Conservation (phyloP, 1,284 basidiomycete genomes). For the Marasmius sp. region DNA sequence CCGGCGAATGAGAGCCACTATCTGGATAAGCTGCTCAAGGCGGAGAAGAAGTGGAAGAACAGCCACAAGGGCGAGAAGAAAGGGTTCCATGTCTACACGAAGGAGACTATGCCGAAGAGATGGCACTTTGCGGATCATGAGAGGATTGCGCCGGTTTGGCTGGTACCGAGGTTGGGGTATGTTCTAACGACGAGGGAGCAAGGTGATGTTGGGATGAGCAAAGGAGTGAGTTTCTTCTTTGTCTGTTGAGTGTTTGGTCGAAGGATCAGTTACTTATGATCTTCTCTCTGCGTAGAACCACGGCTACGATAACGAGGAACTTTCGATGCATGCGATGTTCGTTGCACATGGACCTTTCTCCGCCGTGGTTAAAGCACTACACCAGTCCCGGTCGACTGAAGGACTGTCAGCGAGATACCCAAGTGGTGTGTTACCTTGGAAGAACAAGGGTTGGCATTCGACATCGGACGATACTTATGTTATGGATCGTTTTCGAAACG, state of each 20-base stretch:
- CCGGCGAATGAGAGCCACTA: conserved; percentile 58
- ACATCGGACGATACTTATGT: conserved; percentile 64
- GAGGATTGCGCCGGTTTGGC: conserved; percentile 86
- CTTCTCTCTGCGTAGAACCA: conserved; percentile 54
- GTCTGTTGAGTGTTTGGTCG: neutral
- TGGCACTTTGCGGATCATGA: conserved; percentile 75
- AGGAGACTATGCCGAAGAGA: conserved; percentile 77
- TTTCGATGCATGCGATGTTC: conserved; percentile 87
- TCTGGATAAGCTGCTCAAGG: conserved; percentile 51
- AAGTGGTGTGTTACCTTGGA: conserved; percentile 25
- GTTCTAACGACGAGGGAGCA: conserved; percentile 60
- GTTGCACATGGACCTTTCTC: conserved; percentile 88
- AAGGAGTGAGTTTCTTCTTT: conserved; percentile 59
- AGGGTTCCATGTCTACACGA: conserved; percentile 78
- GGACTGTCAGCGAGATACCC: conserved; percentile 8
- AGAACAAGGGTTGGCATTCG: conserved; percentile 65
- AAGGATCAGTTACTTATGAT: neutral
- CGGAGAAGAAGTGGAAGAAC: conserved; percentile 39
- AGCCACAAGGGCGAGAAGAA: conserved; percentile 36
- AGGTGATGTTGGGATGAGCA: conserved; percentile 66
- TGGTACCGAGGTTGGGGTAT: conserved; percentile 80
- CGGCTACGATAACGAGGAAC: conserved; percentile 78
- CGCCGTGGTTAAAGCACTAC: conserved; percentile 57
- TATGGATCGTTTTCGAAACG: conserved; percentile 79
- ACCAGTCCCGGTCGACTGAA: conserved; percentile 29